Base-by-base conservation (phyloP, 2,329 filamentous ascomycete species). In the Colletotrichum echinochloae region DNA sequence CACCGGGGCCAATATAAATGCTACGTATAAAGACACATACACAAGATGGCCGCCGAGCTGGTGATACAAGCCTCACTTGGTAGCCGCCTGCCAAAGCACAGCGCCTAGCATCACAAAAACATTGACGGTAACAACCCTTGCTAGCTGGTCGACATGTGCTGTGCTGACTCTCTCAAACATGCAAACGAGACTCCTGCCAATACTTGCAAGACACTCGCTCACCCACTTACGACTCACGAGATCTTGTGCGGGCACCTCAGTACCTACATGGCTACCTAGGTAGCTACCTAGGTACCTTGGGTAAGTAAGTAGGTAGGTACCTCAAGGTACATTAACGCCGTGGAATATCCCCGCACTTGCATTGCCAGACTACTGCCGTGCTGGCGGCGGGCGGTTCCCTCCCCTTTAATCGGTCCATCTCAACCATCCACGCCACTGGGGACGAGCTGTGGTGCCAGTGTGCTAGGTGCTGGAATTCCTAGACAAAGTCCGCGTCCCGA, bases 351-450 rank as follows among this genome's bases (percentile, higher is more conserved):
- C 49, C 41, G 55, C 49, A 51, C 49, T 56, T 61, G 30, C 30
- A 60, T 16, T 30, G 18, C 9, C 35, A 28, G 12, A 20, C 23
- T 39, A 5, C 54, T 57, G 51, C 52, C 46, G 20, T 54, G 65
- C 54, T 28, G 46, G 61, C 54, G 39, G 44, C 66, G 44, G 44
- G 44, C 60, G 59, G 9, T 51, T 65, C 28, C 20, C 66, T 46
- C 37, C 61, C 60, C 51, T 39, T 57, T 41, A 46, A 51, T 66
- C 56, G 49, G 67, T 67, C 67, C 51, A 66, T 66, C 37, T 55
- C 30, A 51, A 37, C 51, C 56, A 49, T 56, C 49, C 56, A 57
- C 49, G n/a, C 49, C 49, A 55, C 23, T 12, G 30, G 35, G 16
- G 26, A 60, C 41, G n/a, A 20, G 35, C 60, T 56, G 39, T 51